Evolutionary conservation across 306 rosid species (phyloP).

Genomic region (Macrotyloma uniflorum): DNA sequence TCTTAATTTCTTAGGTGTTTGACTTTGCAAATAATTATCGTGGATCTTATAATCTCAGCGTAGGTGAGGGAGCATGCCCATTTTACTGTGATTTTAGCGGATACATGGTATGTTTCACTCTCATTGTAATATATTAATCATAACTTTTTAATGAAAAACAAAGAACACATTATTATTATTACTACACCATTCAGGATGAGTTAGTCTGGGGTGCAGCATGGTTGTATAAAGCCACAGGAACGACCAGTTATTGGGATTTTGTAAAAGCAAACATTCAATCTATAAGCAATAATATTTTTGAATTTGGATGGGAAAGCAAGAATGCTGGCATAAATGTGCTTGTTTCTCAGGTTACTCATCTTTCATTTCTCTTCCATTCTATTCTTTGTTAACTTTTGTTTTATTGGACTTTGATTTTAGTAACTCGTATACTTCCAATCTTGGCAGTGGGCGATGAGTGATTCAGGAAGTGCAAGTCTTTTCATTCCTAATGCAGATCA

Average conservation of each 20-base stretch:
- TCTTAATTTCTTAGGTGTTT: slow-evolving; percentile 41
- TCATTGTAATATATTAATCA: neutral
- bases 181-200: slow-evolving; percentile 48
- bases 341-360: slow-evolving; percentile 43
- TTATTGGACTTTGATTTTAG: too few species aligned
- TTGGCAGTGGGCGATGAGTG: slow-evolving; percentile 46
- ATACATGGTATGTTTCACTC: slow-evolving; percentile 48
- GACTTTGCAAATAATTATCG: slow-evolving; percentile 50
- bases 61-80: slow-evolving; percentile 47
- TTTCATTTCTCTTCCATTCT: neutral
- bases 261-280: slow-evolving; percentile 34
- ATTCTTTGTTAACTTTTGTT: neutral
- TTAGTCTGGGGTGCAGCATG: slow-evolving; percentile 65
- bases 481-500: slow-evolving; percentile 45
- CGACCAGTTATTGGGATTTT: slow-evolving; percentile 29
- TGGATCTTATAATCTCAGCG: slow-evolving; percentile 47
- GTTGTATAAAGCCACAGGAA: slow-evolving; percentile 46
- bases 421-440: neutral
- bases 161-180: neutral
- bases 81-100: slow-evolving; percentile 53
- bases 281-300: neutral
- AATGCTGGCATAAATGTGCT: slow-evolving; percentile 61
- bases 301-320: slow-evolving; percentile 64
- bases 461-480: slow-evolving; percentile 16
- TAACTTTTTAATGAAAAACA: too few species aligned